Evolutionary conservation across 192 early-diverging fungal species (phyloP), one percentile per base, ranked within the genome.

Genomic region (Coemansia sp.): DNA sequence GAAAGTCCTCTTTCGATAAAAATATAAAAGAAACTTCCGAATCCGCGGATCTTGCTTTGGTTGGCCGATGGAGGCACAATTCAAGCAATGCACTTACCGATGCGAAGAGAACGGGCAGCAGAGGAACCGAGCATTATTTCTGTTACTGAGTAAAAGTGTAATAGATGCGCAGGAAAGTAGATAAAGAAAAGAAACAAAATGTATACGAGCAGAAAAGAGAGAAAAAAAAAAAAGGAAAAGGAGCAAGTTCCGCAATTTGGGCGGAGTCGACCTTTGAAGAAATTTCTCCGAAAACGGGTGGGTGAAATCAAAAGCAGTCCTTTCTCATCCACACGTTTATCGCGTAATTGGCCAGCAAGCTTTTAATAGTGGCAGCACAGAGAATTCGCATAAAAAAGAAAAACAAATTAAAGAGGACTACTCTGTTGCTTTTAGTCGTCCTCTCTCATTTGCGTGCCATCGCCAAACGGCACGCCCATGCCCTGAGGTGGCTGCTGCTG

Each of bases 81-180:
- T 29, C 29, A 29, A 29, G 29, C 29, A 29, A 29, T 48, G 45
- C n/a, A 17, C 76, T 67, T 79, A 79, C 76, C 71, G 34, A 49
- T 40, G 63, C 76, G 70, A 54, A 79, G 71, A 48, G 76, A 45
- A 61, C 76, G 71, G 61, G 76, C 76, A 70, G 64, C 61, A 59
- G 71, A 36, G 36, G 74, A 78, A 38, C 63, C 76, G 45, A 79
- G 67, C 76, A 79, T 79, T 57, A 14, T 57, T 34, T 57, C 34
- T 19, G 33, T 4, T 22, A 10, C 49, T 52, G 49, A 52, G 49
- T 48, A 8, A 9, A 52, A 25, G 22, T 23, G 10, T 54, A 43
- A 19, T n/a, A 35, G 53, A 50, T 65, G 59, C 63, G 59, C 22
- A 22, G 41, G 48, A 34, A 33, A 60, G 33, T 56, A 56, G 46